Base-by-base conservation (phyloP, 2,329 filamentous ascomycete species). In the Scedosporium apiospermum region DNA sequence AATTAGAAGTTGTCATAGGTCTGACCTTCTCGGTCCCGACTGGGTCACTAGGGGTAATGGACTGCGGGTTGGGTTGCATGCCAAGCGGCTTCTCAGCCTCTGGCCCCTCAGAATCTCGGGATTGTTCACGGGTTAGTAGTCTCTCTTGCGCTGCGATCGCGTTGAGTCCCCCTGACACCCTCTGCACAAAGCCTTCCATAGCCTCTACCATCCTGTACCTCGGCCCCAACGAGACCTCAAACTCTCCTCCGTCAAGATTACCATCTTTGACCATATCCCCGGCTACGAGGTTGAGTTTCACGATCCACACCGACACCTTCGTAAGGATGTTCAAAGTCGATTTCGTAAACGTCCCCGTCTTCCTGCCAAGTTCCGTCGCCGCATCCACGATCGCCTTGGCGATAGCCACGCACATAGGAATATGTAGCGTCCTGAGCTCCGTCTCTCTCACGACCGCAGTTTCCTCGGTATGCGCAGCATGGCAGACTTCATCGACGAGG, bases 401-500 rank as follows among this genome's bases (percentile, higher is more conserved):
- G 21, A 65, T 42, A 16, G 62, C 51, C 1, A 63, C 46, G 42
- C 51, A 51, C 42, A 63, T 38, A 10, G 64, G 64, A 14, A 64
- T 62, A n/a, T 62, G 18, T 9, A 64, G 30, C 6, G 21, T 41
- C 12, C 44, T 4, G 16, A 63, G 26, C 38, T 64, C 63, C 38
- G 18, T 57, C 30, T 21, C 9, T 18, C 42, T 55, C 49, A 18
- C 49, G 23, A 5, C 21, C 16, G 30, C 58, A 26, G 16, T 58
- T n/a, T 23, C 57, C 3, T 21, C 53, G 7, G 5, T 44, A 10
- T 51, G 5, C 42, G 18, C 41, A 10, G 26, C 42, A 21, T 61
- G 5, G 18, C 46, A 61, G 4, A 61, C 26, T 7, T 55, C 30
- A 7, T 60, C 30, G 30, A 65, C n/a, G 16, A 60, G 44, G 44